Base-by-base conservation (phyloP, 805 yeast species). In the Vanderwaltozyma verrucispora region DNA sequence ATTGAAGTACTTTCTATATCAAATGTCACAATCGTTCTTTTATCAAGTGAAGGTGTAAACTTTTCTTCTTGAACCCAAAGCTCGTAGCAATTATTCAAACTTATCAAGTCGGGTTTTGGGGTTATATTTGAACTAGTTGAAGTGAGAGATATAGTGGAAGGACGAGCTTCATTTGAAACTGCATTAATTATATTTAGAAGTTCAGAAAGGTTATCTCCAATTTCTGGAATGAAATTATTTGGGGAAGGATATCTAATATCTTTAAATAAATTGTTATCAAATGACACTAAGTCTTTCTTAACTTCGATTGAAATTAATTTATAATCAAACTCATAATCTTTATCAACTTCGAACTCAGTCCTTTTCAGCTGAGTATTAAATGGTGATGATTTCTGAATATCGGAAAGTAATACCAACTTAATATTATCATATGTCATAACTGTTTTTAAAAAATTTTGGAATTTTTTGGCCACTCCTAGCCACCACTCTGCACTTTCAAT, bases 31-130 rank as follows among this genome's bases (percentile, higher is more conserved):
- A 65, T 55, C 0, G 60, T 46, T 39, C 64, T 68, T 2, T 62
- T 56, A 3, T 46, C 24, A 42, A 56, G 47, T 4, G 26, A 11
- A 6, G 30, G 21, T 2, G 36, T 32, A 3, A 54, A 50, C 3
- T 40, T 24, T 34, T 72, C 75, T 15, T 45, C 36, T 39, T 71
- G 67, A 5, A 60, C 49, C 86, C 86, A 80, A 29, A 74, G 41
- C 39, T 78, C 78, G 42, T 62, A 62, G 5, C 51, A 47, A 0
- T 50, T 37, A 20, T 65, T 60, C 35, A 53, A 51, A 16, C 55
- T 53, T 1, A 65, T 39, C 9, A 74, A 49, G 11, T 46, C 46
- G 0, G 81, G 79, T 1, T 43, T 33, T 0, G 51, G 40, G 0
- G 46, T 38, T 2, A 48, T 36, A 31, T 53, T 47, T 0, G 51